Evolutionary conservation across 345 rosid genomes (phyloP).

Genomic region (Fremontodendron californicum): DNA sequence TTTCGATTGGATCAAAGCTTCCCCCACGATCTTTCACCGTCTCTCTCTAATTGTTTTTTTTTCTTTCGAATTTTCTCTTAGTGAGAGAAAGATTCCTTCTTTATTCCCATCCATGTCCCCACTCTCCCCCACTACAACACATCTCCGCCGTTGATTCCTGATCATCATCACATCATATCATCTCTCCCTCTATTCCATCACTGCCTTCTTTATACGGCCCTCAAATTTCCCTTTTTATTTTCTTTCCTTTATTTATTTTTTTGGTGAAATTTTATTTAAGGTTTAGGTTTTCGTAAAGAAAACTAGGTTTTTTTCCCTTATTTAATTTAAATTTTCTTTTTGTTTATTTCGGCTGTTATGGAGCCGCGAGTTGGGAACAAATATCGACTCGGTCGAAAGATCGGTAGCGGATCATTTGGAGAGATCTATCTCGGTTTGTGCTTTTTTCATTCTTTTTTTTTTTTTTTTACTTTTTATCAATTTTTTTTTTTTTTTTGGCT

Average conservation of each 20-base stretch:
- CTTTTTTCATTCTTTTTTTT: neutral
- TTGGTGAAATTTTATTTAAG: neutral
- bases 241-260: neutral
- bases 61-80: neutral
- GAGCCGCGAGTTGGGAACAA: slow-evolving; percentile 88
- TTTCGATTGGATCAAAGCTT: neutral
- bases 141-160: slow-evolving; percentile 2
- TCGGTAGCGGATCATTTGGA: slow-evolving; percentile 97
- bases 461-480: slow-evolving; percentile 1
- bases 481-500: slow-evolving; percentile 6
- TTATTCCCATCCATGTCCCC: neutral
- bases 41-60: neutral
- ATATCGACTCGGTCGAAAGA: slow-evolving; percentile 86
- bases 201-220: neutral
- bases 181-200: neutral
- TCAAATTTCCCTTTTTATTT: neutral
- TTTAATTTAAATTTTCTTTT: neutral
- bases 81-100: slow-evolving; percentile 2
- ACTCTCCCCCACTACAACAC: neutral
- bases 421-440: slow-evolving; percentile 91
- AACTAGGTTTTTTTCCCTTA: neutral
- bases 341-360: slow-evolving; percentile 30
- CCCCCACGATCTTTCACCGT: neutral
- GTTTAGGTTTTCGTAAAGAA: neutral
- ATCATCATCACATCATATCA: neutral